These are phyloP conservation scores for Aspergillus sclerotioniger DNA, from an alignment of 495 filamentous ascomycete genomes.

Conservation along the genomic window DNA sequence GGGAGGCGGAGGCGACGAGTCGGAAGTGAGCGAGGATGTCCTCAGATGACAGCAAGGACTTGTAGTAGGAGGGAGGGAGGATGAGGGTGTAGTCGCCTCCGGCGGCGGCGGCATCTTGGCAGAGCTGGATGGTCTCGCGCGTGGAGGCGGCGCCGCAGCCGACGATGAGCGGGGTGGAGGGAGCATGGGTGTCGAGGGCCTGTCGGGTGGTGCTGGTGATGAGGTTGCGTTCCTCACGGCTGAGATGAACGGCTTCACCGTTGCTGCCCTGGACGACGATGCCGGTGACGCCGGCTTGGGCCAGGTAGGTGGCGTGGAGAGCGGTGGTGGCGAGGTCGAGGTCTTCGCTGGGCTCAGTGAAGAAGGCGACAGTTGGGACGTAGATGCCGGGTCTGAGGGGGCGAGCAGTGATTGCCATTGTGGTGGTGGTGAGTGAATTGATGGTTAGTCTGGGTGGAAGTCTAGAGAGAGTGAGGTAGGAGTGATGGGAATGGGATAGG, in stretches of 20 bases:
- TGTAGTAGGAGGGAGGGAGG: conserved; percentile 85
- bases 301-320: conserved; percentile 80
- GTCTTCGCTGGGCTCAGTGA: conserved; percentile 54
- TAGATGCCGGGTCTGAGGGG: conserved; percentile 56
- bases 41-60: conserved; percentile 54
- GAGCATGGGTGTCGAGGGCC: conserved; percentile 66
- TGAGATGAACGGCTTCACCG: conserved; percentile 82
- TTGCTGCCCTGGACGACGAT: conserved; percentile 87
- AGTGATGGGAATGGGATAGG: not conserved
- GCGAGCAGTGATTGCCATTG: conserved; percentile 27
- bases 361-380: conserved; percentile 70
- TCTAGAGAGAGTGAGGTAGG: not conserved
- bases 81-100: conserved; percentile 85
- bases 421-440: conserved; percentile 8
- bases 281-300: conserved; percentile 72
- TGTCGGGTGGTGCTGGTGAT: conserved; percentile 74
- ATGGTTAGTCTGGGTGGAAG: not conserved
- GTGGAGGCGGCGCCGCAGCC: conserved; percentile 82
- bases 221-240: conserved; percentile 63
- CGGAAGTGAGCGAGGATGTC: conserved; percentile 71
- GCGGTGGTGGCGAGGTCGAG: conserved; percentile 66
- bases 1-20: conserved; percentile 74
- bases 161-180: conserved; percentile 73
- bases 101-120: conserved; percentile 67
- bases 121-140: conserved; percentile 80